These are phyloP conservation scores for Pythium aphanidermatum DNA, from an alignment of 352 stramenopile genomes.

Conservation along the genomic window DNA sequence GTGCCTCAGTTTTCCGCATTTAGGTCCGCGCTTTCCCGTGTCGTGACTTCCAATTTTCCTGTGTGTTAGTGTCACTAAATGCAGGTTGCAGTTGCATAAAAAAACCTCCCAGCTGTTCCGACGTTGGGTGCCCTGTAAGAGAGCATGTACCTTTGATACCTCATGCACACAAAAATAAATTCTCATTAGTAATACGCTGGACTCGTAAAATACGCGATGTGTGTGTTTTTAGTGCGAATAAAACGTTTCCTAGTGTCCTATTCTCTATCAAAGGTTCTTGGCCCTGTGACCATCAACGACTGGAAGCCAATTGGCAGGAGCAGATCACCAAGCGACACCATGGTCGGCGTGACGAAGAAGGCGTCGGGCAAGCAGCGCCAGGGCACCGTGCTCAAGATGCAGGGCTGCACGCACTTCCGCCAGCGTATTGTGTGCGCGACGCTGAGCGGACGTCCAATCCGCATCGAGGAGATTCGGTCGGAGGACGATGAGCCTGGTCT, in stretches of 20 bases:
- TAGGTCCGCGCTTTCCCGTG: too few species aligned
- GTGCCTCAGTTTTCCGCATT: too few species aligned
- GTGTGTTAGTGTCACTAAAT: not conserved
- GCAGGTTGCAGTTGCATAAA: not conserved
- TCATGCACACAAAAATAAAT: too few species aligned
- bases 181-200: too few species aligned
- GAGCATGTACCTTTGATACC: too few species aligned
- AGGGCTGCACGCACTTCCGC: constrained; percentile 91
- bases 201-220: too few species aligned
- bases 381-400: constrained; percentile 43
- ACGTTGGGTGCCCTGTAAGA: too few species aligned
- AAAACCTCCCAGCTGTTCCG: not conserved
- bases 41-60: too few species aligned
- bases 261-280: too few species aligned
- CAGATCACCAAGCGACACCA: too few species aligned
- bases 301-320: constrained; percentile 12
- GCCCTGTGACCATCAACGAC: constrained; percentile 8
- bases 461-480: constrained; percentile 94
- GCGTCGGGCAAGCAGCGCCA: constrained; percentile 22
- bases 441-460: constrained; percentile 88
- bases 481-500: constrained; percentile 94
- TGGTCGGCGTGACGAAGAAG: constrained; percentile 29
- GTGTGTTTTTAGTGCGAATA: too few species aligned
- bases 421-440: constrained; percentile 91
- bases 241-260: too few species aligned